Evolutionary conservation across 2,329 filamentous ascomycete genomes (phyloP).

Genomic region (Chaetomium sp.): DNA sequence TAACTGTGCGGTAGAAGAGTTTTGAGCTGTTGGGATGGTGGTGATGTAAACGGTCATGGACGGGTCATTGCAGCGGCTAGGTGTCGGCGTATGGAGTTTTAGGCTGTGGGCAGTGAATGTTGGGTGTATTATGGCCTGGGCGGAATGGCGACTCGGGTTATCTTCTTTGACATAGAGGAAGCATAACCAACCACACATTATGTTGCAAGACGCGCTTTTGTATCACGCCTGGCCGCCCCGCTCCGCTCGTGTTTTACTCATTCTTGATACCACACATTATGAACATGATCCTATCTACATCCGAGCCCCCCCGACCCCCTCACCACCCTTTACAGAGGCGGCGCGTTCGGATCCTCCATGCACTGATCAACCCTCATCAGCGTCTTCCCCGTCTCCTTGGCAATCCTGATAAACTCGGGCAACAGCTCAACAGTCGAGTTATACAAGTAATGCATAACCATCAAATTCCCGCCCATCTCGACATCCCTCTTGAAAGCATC

Average conservation of each 20-base stretch:
- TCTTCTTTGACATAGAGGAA: background rate
- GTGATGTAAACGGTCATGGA: background rate
- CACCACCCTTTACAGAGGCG: conserved; percentile 35
- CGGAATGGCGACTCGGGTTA: background rate
- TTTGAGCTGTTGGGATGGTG: conserved; percentile 37
- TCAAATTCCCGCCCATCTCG: conserved; percentile 61
- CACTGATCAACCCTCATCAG: conserved; percentile 44
- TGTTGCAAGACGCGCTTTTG: background rate
- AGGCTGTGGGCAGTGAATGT: background rate
- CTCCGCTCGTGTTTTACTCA: background rate
- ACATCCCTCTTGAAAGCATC: conserved; percentile 67
- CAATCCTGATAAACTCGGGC: conserved; percentile 64
- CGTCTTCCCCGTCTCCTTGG: conserved; percentile 64
- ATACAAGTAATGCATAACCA: conserved; percentile 71
- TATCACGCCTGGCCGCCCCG: background rate
- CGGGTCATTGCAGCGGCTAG: background rate
- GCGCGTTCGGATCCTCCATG: conserved; percentile 43
- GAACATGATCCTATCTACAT: background rate
- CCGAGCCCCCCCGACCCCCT: too few species aligned
- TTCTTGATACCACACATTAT: background rate
- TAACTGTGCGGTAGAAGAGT: conserved; percentile 81
- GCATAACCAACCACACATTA: background rate
- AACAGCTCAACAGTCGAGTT: conserved; percentile 65
- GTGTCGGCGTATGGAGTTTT: conserved; percentile 21
- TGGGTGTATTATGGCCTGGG: conserved; percentile 6